Conservation (phyloP, 345 rosid species). For the Fremontodendron californicum region DNA sequence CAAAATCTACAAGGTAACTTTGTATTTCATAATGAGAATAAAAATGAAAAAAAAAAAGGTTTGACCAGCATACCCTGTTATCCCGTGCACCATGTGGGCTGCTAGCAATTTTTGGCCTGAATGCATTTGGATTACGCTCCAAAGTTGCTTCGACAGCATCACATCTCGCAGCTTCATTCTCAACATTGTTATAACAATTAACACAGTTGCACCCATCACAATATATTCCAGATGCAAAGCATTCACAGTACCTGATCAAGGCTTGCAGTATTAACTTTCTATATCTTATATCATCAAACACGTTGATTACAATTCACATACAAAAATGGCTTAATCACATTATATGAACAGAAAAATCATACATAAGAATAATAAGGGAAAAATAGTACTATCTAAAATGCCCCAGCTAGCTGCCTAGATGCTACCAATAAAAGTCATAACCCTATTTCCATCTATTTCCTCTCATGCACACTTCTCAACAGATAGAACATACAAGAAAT, state of each 20-base stretch:
- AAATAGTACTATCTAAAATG: background rate
- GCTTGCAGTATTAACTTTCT: constrained; percentile 9
- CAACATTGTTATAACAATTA: constrained; percentile 91
- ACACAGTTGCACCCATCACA: constrained; percentile 98
- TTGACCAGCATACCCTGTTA: constrained; percentile 48
- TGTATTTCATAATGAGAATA: background rate
- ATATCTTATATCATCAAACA: constrained; percentile 5
- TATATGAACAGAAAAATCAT: background rate
- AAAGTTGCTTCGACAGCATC: constrained; percentile 94
- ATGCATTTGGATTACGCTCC: constrained; percentile 96
- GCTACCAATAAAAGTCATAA: background rate
- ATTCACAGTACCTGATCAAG: constrained; percentile 82
- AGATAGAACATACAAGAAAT: background rate
- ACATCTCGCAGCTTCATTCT: constrained; percentile 80
- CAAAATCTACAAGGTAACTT: background rate
- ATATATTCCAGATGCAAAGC: constrained; percentile 94
- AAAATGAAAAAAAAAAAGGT: background rate
- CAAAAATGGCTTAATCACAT: background rate
- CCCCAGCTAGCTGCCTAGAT: background rate
- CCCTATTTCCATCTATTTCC: background rate
- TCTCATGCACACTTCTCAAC: background rate
- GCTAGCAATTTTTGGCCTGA: constrained; percentile 96
- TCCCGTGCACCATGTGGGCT: constrained; percentile 85
- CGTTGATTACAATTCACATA: background rate
- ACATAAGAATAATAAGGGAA: background rate